Percentiles rank a stretch among this genome's conserved stretches.
These are phyloP conservation scores for Bonia amplexicaulis DNA, from an alignment of 176 grass and related monocot species.

Conservation along the genomic window DNA sequence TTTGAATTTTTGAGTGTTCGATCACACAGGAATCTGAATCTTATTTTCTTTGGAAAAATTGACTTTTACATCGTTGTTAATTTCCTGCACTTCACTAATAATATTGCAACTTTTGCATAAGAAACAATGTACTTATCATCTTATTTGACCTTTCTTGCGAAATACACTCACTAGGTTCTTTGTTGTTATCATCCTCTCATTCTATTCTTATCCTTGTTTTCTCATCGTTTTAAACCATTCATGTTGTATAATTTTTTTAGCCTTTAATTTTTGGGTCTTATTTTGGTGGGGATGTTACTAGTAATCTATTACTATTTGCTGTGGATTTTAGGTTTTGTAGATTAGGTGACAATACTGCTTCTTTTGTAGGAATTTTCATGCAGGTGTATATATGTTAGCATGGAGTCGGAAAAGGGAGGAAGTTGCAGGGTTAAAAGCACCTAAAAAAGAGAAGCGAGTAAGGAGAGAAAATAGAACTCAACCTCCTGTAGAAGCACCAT, in stretches of 20 bases:
- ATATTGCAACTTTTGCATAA: neutral
- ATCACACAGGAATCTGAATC: neutral
- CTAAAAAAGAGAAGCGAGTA: slow-evolving; percentile 61
- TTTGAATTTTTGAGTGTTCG: slow-evolving; percentile 14
- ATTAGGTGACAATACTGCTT: slow-evolving; percentile 41
- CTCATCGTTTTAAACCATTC: neutral
- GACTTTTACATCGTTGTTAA: neutral
- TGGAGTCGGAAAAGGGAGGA: slow-evolving; percentile 60
- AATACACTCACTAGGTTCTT: slow-evolving; percentile 9
- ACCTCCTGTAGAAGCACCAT: slow-evolving; percentile 78
- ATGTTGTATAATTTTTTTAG: neutral
- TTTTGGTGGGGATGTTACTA: slow-evolving; percentile 4
- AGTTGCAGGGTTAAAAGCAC: slow-evolving; percentile 69
- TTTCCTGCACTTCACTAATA: neutral
- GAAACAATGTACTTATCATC: neutral
- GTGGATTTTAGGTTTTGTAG: slow-evolving; percentile 22
- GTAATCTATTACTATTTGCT: slow-evolving; percentile 13
- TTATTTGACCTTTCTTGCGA: slow-evolving; percentile 16
- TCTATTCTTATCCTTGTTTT: neutral
- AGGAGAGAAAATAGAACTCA: slow-evolving; percentile 66
- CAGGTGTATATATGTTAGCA: slow-evolving; percentile 67
- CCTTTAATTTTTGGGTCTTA: neutral
- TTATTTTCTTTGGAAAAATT: neutral
- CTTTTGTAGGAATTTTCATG: slow-evolving; percentile 86
- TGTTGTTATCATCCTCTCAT: neutral